These are phyloP conservation scores for Ambrosiella cleistominuta DNA, from an alignment of 2,329 filamentous ascomycete species.

Conservation along the genomic window DNA sequence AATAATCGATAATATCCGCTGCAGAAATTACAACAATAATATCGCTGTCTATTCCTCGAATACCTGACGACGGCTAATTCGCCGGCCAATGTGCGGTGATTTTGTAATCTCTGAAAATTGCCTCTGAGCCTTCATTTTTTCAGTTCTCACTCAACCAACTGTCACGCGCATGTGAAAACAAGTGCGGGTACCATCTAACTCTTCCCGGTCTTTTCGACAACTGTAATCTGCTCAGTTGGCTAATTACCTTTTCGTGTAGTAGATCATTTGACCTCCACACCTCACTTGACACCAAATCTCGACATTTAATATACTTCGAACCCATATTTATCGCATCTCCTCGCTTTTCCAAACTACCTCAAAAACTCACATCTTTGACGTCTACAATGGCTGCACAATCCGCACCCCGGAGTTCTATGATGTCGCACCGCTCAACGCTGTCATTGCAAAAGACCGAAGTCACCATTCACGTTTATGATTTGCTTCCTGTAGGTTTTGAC, in stretches of 20 bases:
- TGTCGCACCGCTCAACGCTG: slow-evolving; percentile 44
- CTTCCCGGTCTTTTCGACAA: background rate
- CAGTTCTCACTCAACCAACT: background rate
- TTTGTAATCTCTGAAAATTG: too few relatives aligned
- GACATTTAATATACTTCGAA: background rate
- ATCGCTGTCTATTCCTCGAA: too few relatives aligned
- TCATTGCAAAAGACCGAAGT: slow-evolving; percentile 58
- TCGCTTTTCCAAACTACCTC: background rate
- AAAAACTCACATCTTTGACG: background rate
- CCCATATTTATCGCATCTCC: background rate
- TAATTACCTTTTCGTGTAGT: background rate
- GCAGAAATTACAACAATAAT: too few relatives aligned
- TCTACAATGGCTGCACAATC: slow-evolving; percentile 25
- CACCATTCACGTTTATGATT: slow-evolving; percentile 60
- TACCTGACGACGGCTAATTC: too few relatives aligned
- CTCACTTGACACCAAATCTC: too few relatives aligned
- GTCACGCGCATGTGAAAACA: background rate
- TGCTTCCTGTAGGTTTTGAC: slow-evolving; percentile 41
- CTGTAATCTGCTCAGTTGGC: background rate
- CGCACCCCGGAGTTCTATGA: slow-evolving; percentile 24
- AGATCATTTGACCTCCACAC: background rate
- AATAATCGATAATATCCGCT: too few relatives aligned
- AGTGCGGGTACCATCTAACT: background rate
- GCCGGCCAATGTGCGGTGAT: too few relatives aligned
- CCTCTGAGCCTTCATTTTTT: too few relatives aligned